A percentile compares a stretch with the other conserved stretches of the same genome.
Conservation (phyloP, 2,329 filamentous ascomycete species). For the Alternaria angustiovoidea region DNA sequence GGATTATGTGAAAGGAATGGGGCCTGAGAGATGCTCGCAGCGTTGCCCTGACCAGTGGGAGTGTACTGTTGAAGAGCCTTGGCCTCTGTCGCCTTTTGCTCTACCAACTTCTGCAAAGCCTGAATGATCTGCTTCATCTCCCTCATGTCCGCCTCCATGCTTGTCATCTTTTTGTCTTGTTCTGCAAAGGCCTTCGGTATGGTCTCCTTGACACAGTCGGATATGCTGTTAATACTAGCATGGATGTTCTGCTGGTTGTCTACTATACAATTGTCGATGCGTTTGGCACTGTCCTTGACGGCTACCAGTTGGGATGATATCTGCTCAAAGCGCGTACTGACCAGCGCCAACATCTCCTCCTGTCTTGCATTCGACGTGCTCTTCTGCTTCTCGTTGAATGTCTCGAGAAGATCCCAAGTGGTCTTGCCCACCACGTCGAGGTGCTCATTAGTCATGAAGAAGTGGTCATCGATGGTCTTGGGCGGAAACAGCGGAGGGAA, state of each 20-base stretch:
- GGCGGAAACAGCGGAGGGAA: slow-evolving; percentile 14
- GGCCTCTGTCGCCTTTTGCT: slow-evolving; percentile 24
- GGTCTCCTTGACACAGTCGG: slow-evolving; percentile 36
- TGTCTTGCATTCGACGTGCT: slow-evolving; percentile 23
- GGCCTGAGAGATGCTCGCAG: slow-evolving; percentile 6
- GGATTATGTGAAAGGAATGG: slow-evolving; percentile 22
- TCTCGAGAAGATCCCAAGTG: slow-evolving; percentile 34
- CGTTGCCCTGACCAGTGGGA: slow-evolving; percentile 5
- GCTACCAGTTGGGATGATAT: slow-evolving; percentile 37
- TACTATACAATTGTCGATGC: slow-evolving; percentile 18
- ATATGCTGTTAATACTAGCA: slow-evolving; percentile 37
- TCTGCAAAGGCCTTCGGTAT: slow-evolving; percentile 31
- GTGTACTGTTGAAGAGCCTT: slow-evolving; percentile 9
- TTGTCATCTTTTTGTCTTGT: slow-evolving; percentile 36
- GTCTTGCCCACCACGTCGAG: slow-evolving; percentile 44
- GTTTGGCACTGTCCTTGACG: slow-evolving; percentile 33
- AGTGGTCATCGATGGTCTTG: slow-evolving; percentile 39
- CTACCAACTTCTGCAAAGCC: slow-evolving; percentile 34
- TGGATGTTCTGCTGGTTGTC: slow-evolving; percentile 23
- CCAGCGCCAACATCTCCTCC: slow-evolving; percentile 23
- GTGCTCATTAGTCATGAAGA: slow-evolving; percentile 49
- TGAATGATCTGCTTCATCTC: slow-evolving; percentile 36
- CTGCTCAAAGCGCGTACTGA: slow-evolving; percentile 37
- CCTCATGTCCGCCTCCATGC: slow-evolving; percentile 36
- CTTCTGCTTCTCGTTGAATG: slow-evolving; percentile 22